A percentile compares a stretch with the other conserved stretches of the same genome.
These are phyloP conservation scores for Pseudogymnoascus sp. DNA, from an alignment of 2,329 filamentous ascomycete species.

Conservation along the genomic window DNA sequence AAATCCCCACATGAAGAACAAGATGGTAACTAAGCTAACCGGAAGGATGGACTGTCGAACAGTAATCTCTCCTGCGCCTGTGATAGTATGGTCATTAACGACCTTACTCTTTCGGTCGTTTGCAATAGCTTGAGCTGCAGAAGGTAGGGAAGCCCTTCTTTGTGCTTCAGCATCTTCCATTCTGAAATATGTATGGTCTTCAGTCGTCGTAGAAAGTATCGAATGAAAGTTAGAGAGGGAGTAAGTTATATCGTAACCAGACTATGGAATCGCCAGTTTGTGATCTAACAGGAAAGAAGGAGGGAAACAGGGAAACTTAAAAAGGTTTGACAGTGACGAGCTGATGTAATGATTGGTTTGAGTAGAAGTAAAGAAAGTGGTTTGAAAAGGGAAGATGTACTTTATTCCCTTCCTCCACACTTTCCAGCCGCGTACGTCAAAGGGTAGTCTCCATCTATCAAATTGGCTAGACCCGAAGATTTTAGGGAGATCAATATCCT, in stretches of 20 bases:
- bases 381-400: neutral
- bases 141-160: neutral
- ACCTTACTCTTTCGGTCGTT: neutral
- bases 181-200: neutral
- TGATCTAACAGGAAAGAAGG: neutral
- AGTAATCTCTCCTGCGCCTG: conserved; percentile 34
- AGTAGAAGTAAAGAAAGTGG: neutral
- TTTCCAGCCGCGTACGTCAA: neutral
- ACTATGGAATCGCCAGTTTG: neutral
- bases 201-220: neutral
- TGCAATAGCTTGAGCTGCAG: neutral
- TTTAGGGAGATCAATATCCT: neutral
- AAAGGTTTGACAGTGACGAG: neutral
- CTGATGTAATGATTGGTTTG: neutral
- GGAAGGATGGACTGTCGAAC: conserved; percentile 36
- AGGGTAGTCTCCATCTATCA: neutral
- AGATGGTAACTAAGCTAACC: conserved; percentile 36
- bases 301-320: neutral
- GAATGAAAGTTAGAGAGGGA: neutral
- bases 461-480: neutral
- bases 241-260: neutral
- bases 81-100: conserved; percentile 18
- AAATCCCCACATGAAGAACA: conserved; percentile 45
- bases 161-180: neutral
- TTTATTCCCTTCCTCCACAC: neutral